Conservation (phyloP, 2,329 filamentous ascomycete genomes). For the Pseudogymnoascus sp. region DNA sequence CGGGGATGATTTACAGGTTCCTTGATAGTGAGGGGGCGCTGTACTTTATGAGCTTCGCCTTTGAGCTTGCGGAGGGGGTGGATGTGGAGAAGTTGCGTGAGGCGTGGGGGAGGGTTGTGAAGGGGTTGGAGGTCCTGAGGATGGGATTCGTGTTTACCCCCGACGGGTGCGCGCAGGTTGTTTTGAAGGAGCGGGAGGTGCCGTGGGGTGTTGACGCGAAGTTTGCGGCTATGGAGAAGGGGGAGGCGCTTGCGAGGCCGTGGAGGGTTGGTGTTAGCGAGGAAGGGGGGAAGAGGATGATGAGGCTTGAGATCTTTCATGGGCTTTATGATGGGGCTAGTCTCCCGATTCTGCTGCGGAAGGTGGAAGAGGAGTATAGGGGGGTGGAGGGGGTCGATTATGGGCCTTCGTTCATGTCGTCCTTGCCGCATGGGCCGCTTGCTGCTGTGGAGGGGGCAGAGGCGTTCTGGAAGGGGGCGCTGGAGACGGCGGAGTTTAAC, state of each 20-base stretch:
- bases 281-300: conserved; percentile 16
- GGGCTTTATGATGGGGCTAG: conserved; percentile 82
- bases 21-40: conserved; percentile 48
- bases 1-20: conserved; percentile 74
- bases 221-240: conserved; percentile 21
- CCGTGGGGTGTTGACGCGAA: conserved; percentile 35
- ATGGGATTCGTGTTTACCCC: conserved; percentile 65
- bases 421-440: conserved; percentile 64
- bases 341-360: conserved; percentile 58
- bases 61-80: conserved; percentile 43
- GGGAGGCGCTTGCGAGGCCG: conserved; percentile 21
- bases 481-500: conserved; percentile 30
- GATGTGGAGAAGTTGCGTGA: conserved; percentile 41
- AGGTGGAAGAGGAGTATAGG: conserved; percentile 48
- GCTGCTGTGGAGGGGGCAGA: conserved; percentile 38
- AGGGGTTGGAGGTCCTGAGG: conserved; percentile 57
- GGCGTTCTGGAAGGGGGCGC: conserved; percentile 61
- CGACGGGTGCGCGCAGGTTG: conserved; percentile 71
- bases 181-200: conserved; percentile 39
- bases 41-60: conserved; percentile 73
- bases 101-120: conserved; percentile 52
- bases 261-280: conserved; percentile 17
- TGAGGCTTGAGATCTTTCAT: conserved; percentile 72
- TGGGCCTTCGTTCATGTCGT: conserved; percentile 56
- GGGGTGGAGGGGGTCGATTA: conserved; percentile 21